Evolutionary conservation across 2,329 filamentous ascomycete species (phyloP).

Genomic region (Sordariomycetes sp.): DNA sequence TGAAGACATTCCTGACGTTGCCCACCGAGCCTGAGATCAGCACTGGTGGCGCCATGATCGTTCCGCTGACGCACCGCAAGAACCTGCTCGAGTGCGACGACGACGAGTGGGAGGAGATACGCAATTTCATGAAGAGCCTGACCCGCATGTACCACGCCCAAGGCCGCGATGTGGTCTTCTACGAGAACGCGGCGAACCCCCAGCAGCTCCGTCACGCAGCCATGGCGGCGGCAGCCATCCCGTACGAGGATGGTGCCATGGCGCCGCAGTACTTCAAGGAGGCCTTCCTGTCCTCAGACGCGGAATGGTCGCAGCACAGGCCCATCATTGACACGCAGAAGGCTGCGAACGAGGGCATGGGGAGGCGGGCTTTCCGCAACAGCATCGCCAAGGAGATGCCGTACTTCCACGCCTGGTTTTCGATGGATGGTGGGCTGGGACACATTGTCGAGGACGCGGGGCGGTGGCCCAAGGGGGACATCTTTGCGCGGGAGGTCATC

Average conservation of each 20-base stretch:
- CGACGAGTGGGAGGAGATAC: constrained; percentile 97
- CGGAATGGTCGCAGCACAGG: constrained; percentile 92
- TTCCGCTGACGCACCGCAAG: constrained; percentile 74
- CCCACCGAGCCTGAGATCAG: constrained; percentile 83
- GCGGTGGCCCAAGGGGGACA: constrained; percentile 80
- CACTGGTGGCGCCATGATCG: constrained; percentile 76
- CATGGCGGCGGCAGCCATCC: constrained; percentile 78
- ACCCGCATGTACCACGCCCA: constrained; percentile 92
- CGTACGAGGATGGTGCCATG: constrained; percentile 82
- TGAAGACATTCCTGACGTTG: constrained; percentile 78
- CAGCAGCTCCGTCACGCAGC: constrained; percentile 74
- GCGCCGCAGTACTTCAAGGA: constrained; percentile 94
- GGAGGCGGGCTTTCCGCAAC: constrained; percentile 72
- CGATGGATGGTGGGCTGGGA: constrained; percentile 81
- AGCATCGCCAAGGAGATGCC: constrained; percentile 91
- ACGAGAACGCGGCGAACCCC: constrained; percentile 87
- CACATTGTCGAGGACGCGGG: constrained; percentile 84
- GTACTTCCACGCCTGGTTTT: constrained; percentile 97
- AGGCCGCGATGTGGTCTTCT: constrained; percentile 88
- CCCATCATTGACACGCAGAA: constrained; percentile 86
- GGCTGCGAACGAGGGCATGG: constrained; percentile 52
- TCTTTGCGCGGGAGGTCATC: constrained; percentile 86
- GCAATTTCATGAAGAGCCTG: constrained; percentile 97
- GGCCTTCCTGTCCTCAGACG: constrained; percentile 77
- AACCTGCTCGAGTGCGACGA: constrained; percentile 98